These are phyloP conservation scores for Ustulina deusta DNA, from an alignment of 2,329 filamentous ascomycete genomes.

Conservation along the genomic window DNA sequence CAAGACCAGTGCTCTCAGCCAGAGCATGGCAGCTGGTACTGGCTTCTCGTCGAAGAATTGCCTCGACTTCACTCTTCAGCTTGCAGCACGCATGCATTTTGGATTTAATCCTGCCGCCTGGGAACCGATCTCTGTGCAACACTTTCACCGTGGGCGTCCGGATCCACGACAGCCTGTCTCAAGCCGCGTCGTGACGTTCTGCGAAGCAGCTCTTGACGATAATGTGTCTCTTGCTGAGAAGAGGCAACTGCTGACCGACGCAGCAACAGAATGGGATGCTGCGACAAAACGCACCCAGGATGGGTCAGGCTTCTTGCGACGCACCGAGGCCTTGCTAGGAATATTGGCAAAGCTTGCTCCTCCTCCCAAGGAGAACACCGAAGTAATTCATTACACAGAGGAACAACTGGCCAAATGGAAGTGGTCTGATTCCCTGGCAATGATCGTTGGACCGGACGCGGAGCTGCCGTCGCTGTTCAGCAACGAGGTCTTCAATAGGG, in stretches of 20 bases:
- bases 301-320: constrained; percentile 26
- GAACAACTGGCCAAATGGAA: constrained; percentile 27
- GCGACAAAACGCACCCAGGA: constrained; percentile 24
- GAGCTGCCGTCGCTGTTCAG: constrained; percentile 21
- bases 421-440: constrained; percentile 26
- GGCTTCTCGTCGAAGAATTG: constrained; percentile 26
- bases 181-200: constrained; percentile 20
- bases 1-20: constrained; percentile 21
- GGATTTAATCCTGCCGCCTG: constrained; percentile 24
- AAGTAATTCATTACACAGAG: constrained; percentile 17
- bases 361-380: background rate
- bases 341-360: constrained; percentile 22
- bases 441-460: constrained; percentile 11
- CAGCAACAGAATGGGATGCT: constrained; percentile 18
- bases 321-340: constrained; percentile 27
- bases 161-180: constrained; percentile 26
- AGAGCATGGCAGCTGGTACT: constrained; percentile 21
- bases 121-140: constrained; percentile 29
- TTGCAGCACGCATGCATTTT: constrained; percentile 25
- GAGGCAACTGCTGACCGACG: constrained; percentile 8
- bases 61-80: constrained; percentile 28
- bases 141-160: constrained; percentile 27
- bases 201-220: constrained; percentile 23
- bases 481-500: constrained; percentile 27
- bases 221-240: constrained; percentile 18